Evolutionary conservation across 495 filamentous ascomycete genomes (phyloP), one percentile per base, ranked within the genome.

Genomic region (Penicillium soppii): DNA sequence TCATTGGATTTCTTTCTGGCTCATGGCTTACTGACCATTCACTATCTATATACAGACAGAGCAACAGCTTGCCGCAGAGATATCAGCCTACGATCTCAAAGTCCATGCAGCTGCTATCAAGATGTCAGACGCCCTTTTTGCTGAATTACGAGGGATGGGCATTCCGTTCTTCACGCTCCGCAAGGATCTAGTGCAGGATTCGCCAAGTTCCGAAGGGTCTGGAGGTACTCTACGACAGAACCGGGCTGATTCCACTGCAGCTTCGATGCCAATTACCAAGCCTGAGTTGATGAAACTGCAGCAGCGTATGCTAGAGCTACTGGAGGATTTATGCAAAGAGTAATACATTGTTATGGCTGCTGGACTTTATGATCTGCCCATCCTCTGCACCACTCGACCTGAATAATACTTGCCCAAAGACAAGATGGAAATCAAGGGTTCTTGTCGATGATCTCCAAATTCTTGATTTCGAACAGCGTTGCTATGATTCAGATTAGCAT

Each of bases 131-230:
- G 77, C 81, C 5, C 79, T 85, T 61, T 66, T 62, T 7, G 50
- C 62, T 10, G 83, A 86, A 57, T 63, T 90, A 20, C 73, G 75
- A 29, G 70, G 56, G 7, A 58, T 87, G 46, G 77, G 78, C 4
- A 81, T 89, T 27, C 87, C 87, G 1, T 89, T 89, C 60, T 90
- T 89, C 61, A 76, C 73, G 30, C 69, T 77, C 8, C 69, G 66
- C 35, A 54, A 58, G 21, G 63, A 69, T 10, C 55, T 84, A 27
- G 65, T 85, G 9, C 30, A 52, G 16, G 47, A 50, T 13, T 16
- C 52, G 38, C 10, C 46, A 7, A 23, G 37, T 19, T 22, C 39
- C 16, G 0, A 6, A 23, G 27, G 49, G 10, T 36, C 48, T 17
- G 19, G 54, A 58, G 22, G 4, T 7, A 6, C 50, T 43, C 17